These are phyloP conservation scores for Xylariaceae sp. DNA, from an alignment of 2,329 filamentous ascomycete species.

Conservation along the genomic window DNA sequence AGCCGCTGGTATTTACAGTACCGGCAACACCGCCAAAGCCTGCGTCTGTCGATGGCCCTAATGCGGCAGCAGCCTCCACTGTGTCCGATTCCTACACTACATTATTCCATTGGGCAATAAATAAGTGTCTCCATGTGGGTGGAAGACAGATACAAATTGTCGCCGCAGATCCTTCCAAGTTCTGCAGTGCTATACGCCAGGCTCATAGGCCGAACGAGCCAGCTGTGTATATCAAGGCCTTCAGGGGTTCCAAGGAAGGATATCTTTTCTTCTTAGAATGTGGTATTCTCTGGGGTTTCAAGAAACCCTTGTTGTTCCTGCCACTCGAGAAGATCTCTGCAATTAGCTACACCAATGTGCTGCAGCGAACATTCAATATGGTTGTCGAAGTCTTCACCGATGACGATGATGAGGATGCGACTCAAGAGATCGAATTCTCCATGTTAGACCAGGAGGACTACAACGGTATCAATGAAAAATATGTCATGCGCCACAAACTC, in stretches of 20 bases:
- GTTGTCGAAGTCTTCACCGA: slow-evolving; percentile 53
- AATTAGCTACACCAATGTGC: slow-evolving; percentile 61
- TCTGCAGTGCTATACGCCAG: slow-evolving; percentile 53
- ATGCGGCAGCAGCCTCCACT: slow-evolving; percentile 44
- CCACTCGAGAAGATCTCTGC: slow-evolving; percentile 56
- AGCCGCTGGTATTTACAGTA: slow-evolving; percentile 62
- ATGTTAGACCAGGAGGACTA: slow-evolving; percentile 69
- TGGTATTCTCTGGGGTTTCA: slow-evolving; percentile 65
- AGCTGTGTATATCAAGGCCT: slow-evolving; percentile 61
- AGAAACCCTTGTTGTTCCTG: slow-evolving; percentile 62
- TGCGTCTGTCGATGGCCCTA: slow-evolving; percentile 49
- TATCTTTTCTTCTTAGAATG: slow-evolving; percentile 62
- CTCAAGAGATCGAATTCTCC: slow-evolving; percentile 60
- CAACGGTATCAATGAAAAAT: slow-evolving; percentile 56
- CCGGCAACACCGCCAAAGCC: slow-evolving; percentile 56
- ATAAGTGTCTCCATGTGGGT: slow-evolving; percentile 45
- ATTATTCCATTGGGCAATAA: slow-evolving; percentile 58
- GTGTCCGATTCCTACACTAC: slow-evolving; percentile 55
- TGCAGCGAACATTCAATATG: slow-evolving; percentile 65
- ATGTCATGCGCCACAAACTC: slow-evolving; percentile 55
- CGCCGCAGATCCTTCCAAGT: slow-evolving; percentile 49
- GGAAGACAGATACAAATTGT: slow-evolving; percentile 46
- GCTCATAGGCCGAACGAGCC: slow-evolving; percentile 55
- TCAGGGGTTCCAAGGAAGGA: slow-evolving; percentile 63
- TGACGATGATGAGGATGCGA: slow-evolving; percentile 40